A percentile compares a stretch with the other conserved stretches of the same genome.
These are phyloP conservation scores for Trichoderma sp. DNA, from an alignment of 2,329 filamentous ascomycete genomes.

Conservation along the genomic window DNA sequence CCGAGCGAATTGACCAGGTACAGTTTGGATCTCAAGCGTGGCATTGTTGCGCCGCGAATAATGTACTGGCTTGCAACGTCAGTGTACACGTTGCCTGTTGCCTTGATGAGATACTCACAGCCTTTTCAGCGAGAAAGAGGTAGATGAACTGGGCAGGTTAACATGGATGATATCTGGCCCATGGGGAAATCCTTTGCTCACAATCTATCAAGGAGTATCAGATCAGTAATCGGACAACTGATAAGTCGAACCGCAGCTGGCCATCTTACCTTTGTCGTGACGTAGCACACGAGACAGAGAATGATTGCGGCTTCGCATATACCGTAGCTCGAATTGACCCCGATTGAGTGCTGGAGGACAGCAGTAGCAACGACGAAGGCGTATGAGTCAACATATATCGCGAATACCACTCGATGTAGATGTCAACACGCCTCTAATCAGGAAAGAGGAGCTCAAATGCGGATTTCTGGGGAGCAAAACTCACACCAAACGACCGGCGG, in stretches of 20 bases:
- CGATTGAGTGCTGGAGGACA: slow-evolving; percentile 59
- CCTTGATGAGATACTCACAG: slow-evolving; percentile 45
- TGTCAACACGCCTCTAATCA: neutral
- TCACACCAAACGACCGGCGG: slow-evolving; percentile 50
- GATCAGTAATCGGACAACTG: neutral
- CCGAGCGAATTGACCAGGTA: slow-evolving; percentile 64
- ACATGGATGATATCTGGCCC: neutral
- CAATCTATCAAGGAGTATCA: slow-evolving; percentile 36
- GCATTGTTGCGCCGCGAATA: slow-evolving; percentile 55
- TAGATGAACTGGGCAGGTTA: slow-evolving; percentile 56
- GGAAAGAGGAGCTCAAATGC: too few relatives aligned
- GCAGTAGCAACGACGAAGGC: slow-evolving; percentile 61
- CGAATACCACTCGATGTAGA: slow-evolving; percentile 54
- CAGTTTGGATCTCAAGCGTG: slow-evolving; percentile 57
- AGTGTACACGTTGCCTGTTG: neutral
- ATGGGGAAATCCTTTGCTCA: slow-evolving; percentile 30
- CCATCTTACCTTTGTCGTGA: slow-evolving; percentile 59
- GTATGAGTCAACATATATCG: slow-evolving; percentile 63
- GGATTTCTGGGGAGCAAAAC: slow-evolving; percentile 30
- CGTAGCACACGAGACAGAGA: slow-evolving; percentile 63
- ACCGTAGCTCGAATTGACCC: slow-evolving; percentile 53
- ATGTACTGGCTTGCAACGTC: slow-evolving; percentile 50
- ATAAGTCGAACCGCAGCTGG: neutral
- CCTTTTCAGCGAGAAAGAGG: slow-evolving; percentile 66
- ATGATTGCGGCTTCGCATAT: slow-evolving; percentile 62